phyloP scores from a whole-genome alignment of 192 early-diverging fungal species.

The Coemansia sp. region DNA sequence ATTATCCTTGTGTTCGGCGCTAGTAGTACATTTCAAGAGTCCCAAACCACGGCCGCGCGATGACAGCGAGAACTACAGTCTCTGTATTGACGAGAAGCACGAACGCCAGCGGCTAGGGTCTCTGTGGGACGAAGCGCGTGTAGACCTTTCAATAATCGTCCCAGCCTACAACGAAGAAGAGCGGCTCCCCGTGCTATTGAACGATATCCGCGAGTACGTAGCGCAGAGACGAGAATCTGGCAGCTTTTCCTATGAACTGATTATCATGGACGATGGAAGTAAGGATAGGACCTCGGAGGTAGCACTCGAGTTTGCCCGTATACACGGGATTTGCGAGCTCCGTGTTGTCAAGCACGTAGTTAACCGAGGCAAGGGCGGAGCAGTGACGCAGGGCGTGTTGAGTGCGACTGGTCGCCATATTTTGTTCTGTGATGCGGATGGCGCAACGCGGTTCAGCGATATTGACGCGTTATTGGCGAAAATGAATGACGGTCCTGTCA shows the following conservation, averaged over 20 bases:
- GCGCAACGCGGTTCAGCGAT: slow-evolving; percentile 91
- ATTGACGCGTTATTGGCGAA: slow-evolving; percentile 66
- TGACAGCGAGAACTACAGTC: slow-evolving; percentile 55
- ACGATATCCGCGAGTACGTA: slow-evolving; percentile 76
- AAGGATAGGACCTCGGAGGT: slow-evolving; percentile 73
- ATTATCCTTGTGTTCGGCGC: slow-evolving; percentile 19
- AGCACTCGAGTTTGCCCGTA: slow-evolving; percentile 68
- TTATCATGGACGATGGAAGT: slow-evolving; percentile 94
- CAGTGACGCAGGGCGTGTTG: slow-evolving; percentile 91
- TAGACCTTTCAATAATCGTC: slow-evolving; percentile 77
- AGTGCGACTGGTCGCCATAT: slow-evolving; percentile 72
- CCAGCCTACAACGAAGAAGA: slow-evolving; percentile 91
- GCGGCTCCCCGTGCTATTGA: slow-evolving; percentile 83
- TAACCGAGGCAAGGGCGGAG: slow-evolving; percentile 94
- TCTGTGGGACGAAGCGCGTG: slow-evolving; percentile 33
- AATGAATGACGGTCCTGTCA: slow-evolving; percentile 42
- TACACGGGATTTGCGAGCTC: slow-evolving; percentile 61
- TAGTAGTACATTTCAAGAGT: slow-evolving; percentile 46
- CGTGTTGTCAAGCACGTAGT: slow-evolving; percentile 74
- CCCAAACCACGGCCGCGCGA: slow-evolving; percentile 48
- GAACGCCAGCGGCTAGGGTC: slow-evolving; percentile 37
- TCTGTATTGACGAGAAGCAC: slow-evolving; percentile 41
- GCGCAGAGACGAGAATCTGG: slow-evolving; percentile 48
- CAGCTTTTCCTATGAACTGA: slow-evolving; percentile 77
- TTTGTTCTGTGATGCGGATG: slow-evolving; percentile 96